phyloP scores from a whole-genome alignment of 768 basidiomycete genomes.

The Tephrocybe sp. region DNA sequence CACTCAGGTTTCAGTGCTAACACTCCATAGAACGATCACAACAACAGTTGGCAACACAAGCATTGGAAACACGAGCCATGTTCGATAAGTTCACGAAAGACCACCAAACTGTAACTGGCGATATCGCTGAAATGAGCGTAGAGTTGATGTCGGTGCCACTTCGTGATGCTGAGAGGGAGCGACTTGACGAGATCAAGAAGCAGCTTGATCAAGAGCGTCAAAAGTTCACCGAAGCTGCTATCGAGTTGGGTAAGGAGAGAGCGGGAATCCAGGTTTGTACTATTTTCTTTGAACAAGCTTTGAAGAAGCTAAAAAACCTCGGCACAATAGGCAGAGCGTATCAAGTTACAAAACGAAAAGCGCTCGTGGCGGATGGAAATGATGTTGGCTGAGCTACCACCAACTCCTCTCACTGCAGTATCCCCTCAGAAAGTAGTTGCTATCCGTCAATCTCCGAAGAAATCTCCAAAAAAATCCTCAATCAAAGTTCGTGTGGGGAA shows the following conservation, averaged over 20 bases:
- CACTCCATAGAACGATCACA: constrained; percentile 12
- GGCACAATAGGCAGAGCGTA: constrained; percentile 54
- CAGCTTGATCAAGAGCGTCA: constrained; percentile 66
- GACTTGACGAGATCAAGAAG: constrained; percentile 46
- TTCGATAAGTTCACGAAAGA: constrained; percentile 54
- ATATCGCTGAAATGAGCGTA: constrained; percentile 43
- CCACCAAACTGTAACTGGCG: constrained; percentile 30
- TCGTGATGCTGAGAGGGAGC: constrained; percentile 51
- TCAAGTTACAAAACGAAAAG: constrained; percentile 64
- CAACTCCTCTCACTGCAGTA: constrained; percentile 31
- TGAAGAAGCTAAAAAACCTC: constrained; percentile 34
- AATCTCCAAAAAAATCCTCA: constrained; percentile 39
- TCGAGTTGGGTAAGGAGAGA: constrained; percentile 63
- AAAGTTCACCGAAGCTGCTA: constrained; percentile 61
- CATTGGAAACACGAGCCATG: constrained; percentile 47
- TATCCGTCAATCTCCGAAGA: constrained; percentile 16
- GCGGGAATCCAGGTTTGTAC: constrained; percentile 58
- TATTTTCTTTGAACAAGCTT: background rate
- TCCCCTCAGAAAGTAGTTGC: background rate
- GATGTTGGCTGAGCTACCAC: constrained; percentile 58
- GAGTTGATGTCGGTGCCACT: constrained; percentile 53
- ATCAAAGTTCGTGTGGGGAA: constrained; percentile 47
- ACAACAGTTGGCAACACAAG: constrained; percentile 20
- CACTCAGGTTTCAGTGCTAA: constrained; percentile 1
- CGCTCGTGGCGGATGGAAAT: constrained; percentile 67